These are phyloP conservation scores for Avena sativa DNA, from an alignment of 176 grass and related monocot species.

Conservation along the genomic window DNA sequence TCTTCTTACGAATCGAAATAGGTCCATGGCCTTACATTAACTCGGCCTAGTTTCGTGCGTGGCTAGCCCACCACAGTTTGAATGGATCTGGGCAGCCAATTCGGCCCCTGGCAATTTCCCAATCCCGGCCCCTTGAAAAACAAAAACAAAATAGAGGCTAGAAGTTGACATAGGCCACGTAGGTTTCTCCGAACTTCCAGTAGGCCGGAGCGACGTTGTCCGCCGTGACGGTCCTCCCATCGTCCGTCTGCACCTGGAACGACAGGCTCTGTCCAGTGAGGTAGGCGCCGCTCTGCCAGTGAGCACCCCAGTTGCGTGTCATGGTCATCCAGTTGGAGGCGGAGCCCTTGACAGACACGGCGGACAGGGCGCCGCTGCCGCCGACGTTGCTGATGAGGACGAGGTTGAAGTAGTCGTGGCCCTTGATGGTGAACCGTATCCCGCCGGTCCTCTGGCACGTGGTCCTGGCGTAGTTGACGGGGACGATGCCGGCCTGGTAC, in stretches of 20 bases:
- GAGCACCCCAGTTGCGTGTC: conserved; percentile 66
- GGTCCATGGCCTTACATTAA: too few species aligned
- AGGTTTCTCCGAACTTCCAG: conserved; percentile 63
- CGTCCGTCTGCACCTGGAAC: conserved; percentile 60
- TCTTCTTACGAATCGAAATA: too few species aligned
- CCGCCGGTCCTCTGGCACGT: conserved; percentile 49
- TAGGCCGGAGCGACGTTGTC: conserved; percentile 47
- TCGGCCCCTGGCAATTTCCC: too few species aligned
- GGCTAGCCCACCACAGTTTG: too few species aligned
- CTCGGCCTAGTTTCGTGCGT: too few species aligned
- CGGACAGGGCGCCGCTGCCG: conserved; percentile 58
- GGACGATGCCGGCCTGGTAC: conserved; percentile 70
- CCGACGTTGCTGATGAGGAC: conserved; percentile 58
- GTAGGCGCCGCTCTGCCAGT: conserved; percentile 65
- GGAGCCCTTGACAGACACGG: conserved; percentile 48
- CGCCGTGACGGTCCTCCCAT: conserved; percentile 30
- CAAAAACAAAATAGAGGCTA: too few species aligned
- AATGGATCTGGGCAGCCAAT: too few species aligned
- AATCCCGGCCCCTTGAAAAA: too few species aligned
- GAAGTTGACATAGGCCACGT: conserved; percentile 42
- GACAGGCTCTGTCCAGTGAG: conserved; percentile 54
- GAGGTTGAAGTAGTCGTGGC: conserved; percentile 60
- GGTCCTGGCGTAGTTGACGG: conserved; percentile 53
- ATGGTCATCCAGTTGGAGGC: conserved; percentile 52
- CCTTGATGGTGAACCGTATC: conserved; percentile 53